phyloP scores from a whole-genome alignment of 108 stramenopile species.

The Schizochytrium sp. region DNA sequence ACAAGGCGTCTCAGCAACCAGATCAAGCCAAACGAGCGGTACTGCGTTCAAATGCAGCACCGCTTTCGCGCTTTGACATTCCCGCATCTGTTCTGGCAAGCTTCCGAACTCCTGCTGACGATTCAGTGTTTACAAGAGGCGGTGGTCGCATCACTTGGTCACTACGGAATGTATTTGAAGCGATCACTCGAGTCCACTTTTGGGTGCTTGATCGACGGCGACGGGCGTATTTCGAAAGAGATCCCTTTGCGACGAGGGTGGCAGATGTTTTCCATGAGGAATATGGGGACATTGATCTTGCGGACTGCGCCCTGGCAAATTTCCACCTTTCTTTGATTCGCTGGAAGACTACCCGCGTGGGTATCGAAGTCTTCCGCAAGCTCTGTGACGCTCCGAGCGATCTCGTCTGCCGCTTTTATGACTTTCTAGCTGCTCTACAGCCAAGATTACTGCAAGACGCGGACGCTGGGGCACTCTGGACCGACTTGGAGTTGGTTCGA shows the following conservation, averaged over 20 bases:
- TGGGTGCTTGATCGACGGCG: background rate
- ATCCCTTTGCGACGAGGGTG: background rate
- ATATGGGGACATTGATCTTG: background rate
- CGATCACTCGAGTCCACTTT: background rate
- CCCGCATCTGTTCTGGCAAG: background rate
- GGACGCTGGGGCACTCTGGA: background rate
- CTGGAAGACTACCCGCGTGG: background rate
- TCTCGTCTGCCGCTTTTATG: background rate
- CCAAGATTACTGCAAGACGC: background rate
- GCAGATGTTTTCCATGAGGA: background rate
- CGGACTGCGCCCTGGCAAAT: background rate
- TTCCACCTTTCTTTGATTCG: background rate
- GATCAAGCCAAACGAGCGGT: too few species aligned
- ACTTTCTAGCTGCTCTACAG: background rate
- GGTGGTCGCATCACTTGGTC: background rate
- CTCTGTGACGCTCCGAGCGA: background rate
- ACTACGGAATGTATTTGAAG: background rate
- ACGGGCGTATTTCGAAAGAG: background rate
- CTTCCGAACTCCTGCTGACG: background rate
- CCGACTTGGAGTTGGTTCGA: background rate
- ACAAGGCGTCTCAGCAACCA: too few species aligned
- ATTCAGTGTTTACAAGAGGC: background rate
- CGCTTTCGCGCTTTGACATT: background rate
- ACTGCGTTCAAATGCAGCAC: too few species aligned
- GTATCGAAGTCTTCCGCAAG: background rate